Evolutionary conservation across 2,329 filamentous ascomycete species (phyloP).

Genomic region (Talaromyces rugulosus): DNA sequence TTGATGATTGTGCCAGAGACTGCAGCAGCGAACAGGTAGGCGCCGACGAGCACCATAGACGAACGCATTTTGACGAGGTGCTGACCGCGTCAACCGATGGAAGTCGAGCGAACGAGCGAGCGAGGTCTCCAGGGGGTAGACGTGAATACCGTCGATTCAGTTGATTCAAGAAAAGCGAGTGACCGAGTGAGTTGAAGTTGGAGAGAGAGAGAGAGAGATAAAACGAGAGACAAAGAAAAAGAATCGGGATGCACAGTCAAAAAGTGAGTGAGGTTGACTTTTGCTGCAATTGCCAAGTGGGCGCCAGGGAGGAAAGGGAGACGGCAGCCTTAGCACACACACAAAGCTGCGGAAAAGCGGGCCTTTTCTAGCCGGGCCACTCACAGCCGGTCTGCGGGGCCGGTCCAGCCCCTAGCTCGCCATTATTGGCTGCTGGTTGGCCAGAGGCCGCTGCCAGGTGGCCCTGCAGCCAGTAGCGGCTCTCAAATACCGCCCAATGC

Average conservation of each 20-base stretch:
- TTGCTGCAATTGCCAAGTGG: background rate
- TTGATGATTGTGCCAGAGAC: slow-evolving; percentile 3
- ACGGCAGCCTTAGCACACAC: background rate
- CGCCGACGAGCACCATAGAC: slow-evolving; percentile 5
- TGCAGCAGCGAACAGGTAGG: slow-evolving; percentile 10
- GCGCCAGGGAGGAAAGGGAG: background rate
- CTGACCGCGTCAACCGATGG: background rate
- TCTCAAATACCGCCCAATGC: background rate
- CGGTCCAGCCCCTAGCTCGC: background rate
- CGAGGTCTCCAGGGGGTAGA: background rate
- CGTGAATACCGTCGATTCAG: background rate
- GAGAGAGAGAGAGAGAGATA: background rate
- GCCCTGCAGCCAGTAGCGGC: background rate
- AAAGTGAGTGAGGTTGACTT: background rate
- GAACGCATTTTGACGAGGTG: slow-evolving; percentile 9
- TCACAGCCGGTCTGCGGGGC: background rate
- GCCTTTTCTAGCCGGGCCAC: background rate
- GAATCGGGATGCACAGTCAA: background rate
- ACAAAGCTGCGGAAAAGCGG: background rate
- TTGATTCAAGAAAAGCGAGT: background rate
- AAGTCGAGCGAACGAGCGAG: background rate
- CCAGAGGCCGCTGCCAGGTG: background rate
- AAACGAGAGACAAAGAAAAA: background rate
- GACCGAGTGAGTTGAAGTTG: background rate
- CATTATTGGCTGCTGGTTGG: background rate